Conservation (phyloP, 1,284 basidiomycete species). For the Chalciporus piperatoides region DNA sequence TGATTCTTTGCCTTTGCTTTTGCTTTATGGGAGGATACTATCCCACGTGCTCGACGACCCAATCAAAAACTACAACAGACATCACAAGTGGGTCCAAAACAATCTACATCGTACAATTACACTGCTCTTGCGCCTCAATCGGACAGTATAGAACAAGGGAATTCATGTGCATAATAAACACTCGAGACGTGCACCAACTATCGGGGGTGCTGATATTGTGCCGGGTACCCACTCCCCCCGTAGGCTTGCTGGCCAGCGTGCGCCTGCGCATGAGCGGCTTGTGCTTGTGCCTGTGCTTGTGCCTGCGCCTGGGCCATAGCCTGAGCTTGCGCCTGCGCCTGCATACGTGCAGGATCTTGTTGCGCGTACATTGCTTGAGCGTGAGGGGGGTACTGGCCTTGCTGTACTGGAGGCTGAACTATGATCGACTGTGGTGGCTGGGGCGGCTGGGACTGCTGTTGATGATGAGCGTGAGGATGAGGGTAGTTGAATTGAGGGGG, state of each 20-base stretch:
- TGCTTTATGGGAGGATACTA: constrained; percentile 10
- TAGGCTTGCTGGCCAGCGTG: constrained; percentile 30
- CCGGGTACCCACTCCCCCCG: constrained; percentile 26
- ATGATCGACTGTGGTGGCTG: constrained; percentile 37
- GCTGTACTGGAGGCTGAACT: constrained; percentile 39
- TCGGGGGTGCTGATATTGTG: constrained; percentile 33
- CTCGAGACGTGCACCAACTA: constrained; percentile 11
- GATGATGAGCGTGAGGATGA: constrained; percentile 52
- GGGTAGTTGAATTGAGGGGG: constrained; percentile 69
- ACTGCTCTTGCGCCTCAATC: neutral
- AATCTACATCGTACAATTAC: constrained; percentile 8
- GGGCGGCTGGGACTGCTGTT: constrained; percentile 38
- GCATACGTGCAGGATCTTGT: constrained; percentile 36
- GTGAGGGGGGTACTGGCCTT: constrained; percentile 40
- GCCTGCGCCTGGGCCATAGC: constrained; percentile 42
- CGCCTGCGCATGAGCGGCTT: constrained; percentile 23
- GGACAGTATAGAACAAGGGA: constrained; percentile 14
- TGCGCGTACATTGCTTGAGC: constrained; percentile 33
- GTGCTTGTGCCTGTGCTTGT: constrained; percentile 37
- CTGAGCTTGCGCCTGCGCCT: constrained; percentile 39
- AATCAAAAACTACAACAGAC: neutral
- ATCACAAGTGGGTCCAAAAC: neutral
- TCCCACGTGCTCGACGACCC: constrained; percentile 25
- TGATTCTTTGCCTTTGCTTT: constrained; percentile 6
- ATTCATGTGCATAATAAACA: neutral